These are phyloP conservation scores for Fusarium brevicatenulatum DNA, from an alignment of 2,329 filamentous ascomycete species.

Conservation along the genomic window DNA sequence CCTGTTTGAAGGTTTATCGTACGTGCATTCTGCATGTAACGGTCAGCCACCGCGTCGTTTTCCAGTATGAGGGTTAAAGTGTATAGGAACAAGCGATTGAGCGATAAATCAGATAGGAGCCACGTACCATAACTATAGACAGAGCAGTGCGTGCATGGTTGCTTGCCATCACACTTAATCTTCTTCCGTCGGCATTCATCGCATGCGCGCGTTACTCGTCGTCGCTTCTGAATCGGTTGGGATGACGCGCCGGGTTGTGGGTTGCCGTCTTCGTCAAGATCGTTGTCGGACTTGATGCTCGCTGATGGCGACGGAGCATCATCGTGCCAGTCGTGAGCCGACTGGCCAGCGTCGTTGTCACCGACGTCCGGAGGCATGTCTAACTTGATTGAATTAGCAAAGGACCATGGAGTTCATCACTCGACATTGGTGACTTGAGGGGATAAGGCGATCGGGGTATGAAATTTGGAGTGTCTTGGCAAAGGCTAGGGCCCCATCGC, in stretches of 20 bases:
- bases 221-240: constrained; percentile 76
- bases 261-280: constrained; percentile 53
- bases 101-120: background rate
- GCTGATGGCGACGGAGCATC: constrained; percentile 54
- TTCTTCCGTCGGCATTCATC: constrained; percentile 87
- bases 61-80: background rate
- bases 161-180: constrained; percentile 88
- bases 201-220: constrained; percentile 82
- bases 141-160: constrained; percentile 93
- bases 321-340: constrained; percentile 51
- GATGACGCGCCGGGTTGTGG: constrained; percentile 51
- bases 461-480: constrained; percentile 22
- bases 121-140: constrained; percentile 94
- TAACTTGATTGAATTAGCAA: constrained; percentile 41
- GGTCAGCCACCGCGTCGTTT: constrained; percentile 28
- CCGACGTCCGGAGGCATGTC: constrained; percentile 54
- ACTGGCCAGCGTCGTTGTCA: constrained; percentile 55
- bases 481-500: constrained; percentile 8
- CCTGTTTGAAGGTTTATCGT: constrained; percentile 93
- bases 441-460: constrained; percentile 11
- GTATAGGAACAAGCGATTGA: constrained; percentile 2
- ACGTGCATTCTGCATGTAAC: constrained; percentile 79
- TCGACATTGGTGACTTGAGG: constrained; percentile 13
- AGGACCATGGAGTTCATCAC: constrained; percentile 9
- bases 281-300: constrained; percentile 56